Evolutionary conservation across 306 rosid genomes (phyloP).

Genomic region (Acacia confusa): DNA sequence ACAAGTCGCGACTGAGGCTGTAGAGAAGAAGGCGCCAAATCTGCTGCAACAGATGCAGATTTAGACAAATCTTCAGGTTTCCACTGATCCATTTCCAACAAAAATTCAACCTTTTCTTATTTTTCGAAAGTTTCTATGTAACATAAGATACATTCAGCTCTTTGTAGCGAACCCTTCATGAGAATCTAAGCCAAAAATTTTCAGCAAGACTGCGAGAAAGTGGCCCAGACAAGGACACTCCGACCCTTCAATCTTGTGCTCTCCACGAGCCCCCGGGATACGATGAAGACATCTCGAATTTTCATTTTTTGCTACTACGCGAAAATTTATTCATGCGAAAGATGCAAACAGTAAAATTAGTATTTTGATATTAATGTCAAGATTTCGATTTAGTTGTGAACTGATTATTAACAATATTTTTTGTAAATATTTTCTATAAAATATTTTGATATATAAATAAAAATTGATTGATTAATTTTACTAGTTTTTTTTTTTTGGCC

Average conservation of each 20-base stretch:
- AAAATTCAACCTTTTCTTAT: neutral
- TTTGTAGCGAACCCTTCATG: neutral
- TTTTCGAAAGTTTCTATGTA: neutral
- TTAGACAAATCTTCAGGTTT: slow-evolving; percentile 45
- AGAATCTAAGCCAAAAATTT: slow-evolving; percentile 4
- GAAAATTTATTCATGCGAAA: neutral
- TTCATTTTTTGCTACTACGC: neutral
- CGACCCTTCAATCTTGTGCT: slow-evolving; percentile 26
- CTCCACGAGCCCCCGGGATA: slow-evolving; percentile 25
- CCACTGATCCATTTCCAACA: slow-evolving; percentile 49
- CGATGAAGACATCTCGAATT: neutral
- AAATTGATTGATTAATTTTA: too few species aligned
- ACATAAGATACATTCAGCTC: neutral
- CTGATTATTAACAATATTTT: too few species aligned
- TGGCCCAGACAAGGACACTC: neutral
- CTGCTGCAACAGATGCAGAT: slow-evolving; percentile 10
- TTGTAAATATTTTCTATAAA: too few species aligned
- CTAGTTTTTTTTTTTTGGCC: too few species aligned
- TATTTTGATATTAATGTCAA: neutral
- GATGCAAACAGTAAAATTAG: neutral
- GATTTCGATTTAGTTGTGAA: neutral
- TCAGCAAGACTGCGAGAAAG: neutral
- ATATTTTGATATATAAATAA: too few species aligned
- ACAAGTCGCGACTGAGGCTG: slow-evolving; percentile 35
- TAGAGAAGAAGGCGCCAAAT: slow-evolving; percentile 40